A percentile compares a stretch with the other conserved stretches of the same genome.
These are phyloP conservation scores for Linum trigynum DNA, from an alignment of 345 rosid genomes.

Conservation along the genomic window DNA sequence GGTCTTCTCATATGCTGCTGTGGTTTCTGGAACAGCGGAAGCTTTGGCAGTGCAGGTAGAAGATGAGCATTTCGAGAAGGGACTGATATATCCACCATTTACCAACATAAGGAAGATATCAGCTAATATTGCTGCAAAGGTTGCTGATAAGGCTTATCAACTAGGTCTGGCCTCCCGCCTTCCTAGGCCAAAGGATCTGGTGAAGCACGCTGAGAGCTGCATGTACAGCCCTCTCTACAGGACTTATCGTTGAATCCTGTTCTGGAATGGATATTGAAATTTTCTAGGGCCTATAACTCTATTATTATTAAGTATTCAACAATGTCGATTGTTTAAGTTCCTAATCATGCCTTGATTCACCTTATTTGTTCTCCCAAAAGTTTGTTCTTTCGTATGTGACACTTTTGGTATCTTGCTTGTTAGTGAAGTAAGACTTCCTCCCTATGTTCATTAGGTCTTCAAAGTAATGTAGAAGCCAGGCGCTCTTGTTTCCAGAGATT, in stretches of 20 bases:
- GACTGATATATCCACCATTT: slow-evolving; percentile 88
- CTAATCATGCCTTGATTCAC: no score
- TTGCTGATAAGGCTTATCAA: slow-evolving; percentile 87
- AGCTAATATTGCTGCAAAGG: slow-evolving; percentile 76
- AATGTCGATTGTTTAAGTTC: no score
- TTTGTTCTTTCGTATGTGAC: no score
- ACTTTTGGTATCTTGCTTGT: no score
- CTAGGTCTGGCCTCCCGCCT: slow-evolving; percentile 93
- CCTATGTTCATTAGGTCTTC: no score
- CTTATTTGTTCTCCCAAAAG: no score
- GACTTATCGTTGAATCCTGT: slow-evolving; percentile 50
- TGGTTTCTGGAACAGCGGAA: slow-evolving; percentile 50
- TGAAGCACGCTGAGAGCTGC: slow-evolving; percentile 83
- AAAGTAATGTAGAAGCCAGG: no score
- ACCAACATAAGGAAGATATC: slow-evolving; percentile 81
- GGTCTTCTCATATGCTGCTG: neutral
- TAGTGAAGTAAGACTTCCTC: no score
- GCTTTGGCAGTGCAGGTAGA: slow-evolving; percentile 79
- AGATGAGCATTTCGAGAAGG: slow-evolving; percentile 55
- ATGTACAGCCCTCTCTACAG: slow-evolving; percentile 88
- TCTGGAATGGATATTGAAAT: neutral
- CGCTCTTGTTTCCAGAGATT: no score
- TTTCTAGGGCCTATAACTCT: no score
- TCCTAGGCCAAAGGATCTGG: slow-evolving; percentile 78
- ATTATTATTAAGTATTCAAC: no score